Conservation (phyloP, 2,329 filamentous ascomycete genomes). For the Purpureocillium takamizusanense region DNA sequence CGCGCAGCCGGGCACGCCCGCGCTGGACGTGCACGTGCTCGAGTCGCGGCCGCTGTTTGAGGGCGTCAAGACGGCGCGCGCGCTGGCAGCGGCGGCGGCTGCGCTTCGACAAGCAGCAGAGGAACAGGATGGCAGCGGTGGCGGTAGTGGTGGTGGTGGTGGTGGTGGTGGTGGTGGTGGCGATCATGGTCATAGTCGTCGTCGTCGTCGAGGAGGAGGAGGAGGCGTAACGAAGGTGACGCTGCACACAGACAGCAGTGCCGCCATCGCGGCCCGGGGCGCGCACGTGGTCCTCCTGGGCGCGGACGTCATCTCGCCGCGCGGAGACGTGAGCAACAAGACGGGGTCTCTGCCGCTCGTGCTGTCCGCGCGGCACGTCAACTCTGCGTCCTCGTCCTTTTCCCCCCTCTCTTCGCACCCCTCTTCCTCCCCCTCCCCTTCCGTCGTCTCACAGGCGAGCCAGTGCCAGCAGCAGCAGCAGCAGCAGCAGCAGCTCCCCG, state of each 20-base stretch:
- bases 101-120: too few relatives aligned
- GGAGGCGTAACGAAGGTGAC: too few relatives aligned
- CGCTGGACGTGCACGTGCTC: constrained; percentile 48
- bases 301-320: constrained; percentile 50
- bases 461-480: too few relatives aligned
- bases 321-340: constrained; percentile 58
- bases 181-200: constrained; percentile 19
- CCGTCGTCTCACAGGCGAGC: too few relatives aligned
- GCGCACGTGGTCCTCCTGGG: constrained; percentile 53
- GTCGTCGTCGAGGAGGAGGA: constrained; percentile 21
- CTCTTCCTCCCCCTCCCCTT: too few relatives aligned
- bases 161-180: too few relatives aligned
- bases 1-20: constrained; percentile 16
- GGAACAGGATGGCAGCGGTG: too few relatives aligned
- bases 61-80: constrained; percentile 46
- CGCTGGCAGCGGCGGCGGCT: constrained; percentile 37
- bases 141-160: too few relatives aligned
- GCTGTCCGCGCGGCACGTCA: constrained; percentile 41
- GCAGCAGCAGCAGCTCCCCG: too few relatives aligned
- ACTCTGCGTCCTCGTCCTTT: too few relatives aligned
- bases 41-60: constrained; percentile 61
- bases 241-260: constrained; percentile 48
- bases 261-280: constrained; percentile 40
- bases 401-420: too few relatives aligned
- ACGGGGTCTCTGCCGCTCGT: constrained; percentile 52